Percentiles rank a stretch among this genome's conserved stretches.
phyloP scores from a whole-genome alignment of 495 filamentous ascomycete genomes.

The Daldinia decipiens region DNA sequence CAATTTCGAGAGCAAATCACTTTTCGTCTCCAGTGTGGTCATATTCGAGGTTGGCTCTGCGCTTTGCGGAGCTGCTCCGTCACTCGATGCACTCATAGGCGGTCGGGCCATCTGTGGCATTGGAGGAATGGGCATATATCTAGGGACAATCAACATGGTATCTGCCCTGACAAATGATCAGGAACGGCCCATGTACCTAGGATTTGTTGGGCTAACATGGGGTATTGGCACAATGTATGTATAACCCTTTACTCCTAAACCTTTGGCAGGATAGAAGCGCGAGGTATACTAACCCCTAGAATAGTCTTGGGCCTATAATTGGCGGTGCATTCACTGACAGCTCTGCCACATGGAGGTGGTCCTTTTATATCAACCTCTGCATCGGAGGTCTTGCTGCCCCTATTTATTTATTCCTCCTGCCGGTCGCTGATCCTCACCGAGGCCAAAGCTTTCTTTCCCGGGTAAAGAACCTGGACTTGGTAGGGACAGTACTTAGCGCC shows the following conservation, averaged over 20 bases:
- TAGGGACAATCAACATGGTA: background rate
- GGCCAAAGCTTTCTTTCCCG: constrained; percentile 35
- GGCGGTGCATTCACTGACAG: constrained; percentile 67
- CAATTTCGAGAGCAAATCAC: background rate
- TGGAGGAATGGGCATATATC: background rate
- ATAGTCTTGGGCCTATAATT: constrained; percentile 65
- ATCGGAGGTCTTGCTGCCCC: constrained; percentile 63
- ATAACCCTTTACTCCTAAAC: background rate
- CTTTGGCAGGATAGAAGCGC: background rate
- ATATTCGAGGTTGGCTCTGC: background rate
- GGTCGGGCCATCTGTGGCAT: background rate
- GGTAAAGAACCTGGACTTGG: constrained; percentile 44
- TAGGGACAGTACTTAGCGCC: constrained; percentile 52
- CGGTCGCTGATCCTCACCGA: constrained; percentile 31
- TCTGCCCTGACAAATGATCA: background rate
- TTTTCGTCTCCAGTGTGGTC: background rate
- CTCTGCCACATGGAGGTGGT: constrained; percentile 62
- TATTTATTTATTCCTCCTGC: constrained; percentile 63
- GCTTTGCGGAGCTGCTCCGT: background rate
- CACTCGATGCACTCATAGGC: background rate
- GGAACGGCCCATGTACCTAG: background rate
- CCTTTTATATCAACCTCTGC: constrained; percentile 74
- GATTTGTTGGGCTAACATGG: constrained; percentile 48
- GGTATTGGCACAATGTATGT: constrained; percentile 51
- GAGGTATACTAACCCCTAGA: background rate